Base-by-base conservation (phyloP, 176 grass and related monocot genomes). In the Urochloa ruziziensis region DNA sequence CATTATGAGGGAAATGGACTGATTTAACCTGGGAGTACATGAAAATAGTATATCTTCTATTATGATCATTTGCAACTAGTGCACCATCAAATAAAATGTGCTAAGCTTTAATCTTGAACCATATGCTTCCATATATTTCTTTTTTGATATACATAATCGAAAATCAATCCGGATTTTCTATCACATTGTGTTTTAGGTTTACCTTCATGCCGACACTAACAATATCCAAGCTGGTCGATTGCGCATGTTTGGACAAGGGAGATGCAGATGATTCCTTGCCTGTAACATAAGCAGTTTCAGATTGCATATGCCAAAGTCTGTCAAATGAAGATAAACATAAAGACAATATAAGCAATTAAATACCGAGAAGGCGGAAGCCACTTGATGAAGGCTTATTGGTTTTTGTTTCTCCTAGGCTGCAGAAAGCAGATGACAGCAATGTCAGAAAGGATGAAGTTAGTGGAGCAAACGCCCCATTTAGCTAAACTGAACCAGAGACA, bases 311-410 rank as follows among this genome's bases (percentile, higher is more conserved):
- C 77, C 37, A 46, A 70, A 74, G 47, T 40, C 25, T 51, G 47
- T 3, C 59, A 34, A 51, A 62, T 23, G 33, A 74, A 40, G 56
- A 53, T 29, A 72, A 52, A 73, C 28, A 39, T 25, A 29, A 53
- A 19, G 32, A 37, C 18, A 65, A 67, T 23, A 34, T 80, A 85
- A 88, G 13, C 11, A 83, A 67, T 25, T 25, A 83, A 81, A 35
- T 96, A 99, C 91, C 83, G 3, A 80, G 73, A 93, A 91, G 85
- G 34, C 91, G 91, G 70, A 89, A 85, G 28, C 75, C 84, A 76
- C 86, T 88, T 62, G 93, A 86, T 64, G 86, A 53, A 78, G 86
- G 74, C 78, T 89, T 99, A 70, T 66, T 81, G 56, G 44, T 75
- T 85, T 86, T 96, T 69, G 67, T 69, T 86, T 94, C 93, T 83